phyloP scores from a whole-genome alignment of 495 filamentous ascomycete genomes.

The Tricharina praecox region DNA sequence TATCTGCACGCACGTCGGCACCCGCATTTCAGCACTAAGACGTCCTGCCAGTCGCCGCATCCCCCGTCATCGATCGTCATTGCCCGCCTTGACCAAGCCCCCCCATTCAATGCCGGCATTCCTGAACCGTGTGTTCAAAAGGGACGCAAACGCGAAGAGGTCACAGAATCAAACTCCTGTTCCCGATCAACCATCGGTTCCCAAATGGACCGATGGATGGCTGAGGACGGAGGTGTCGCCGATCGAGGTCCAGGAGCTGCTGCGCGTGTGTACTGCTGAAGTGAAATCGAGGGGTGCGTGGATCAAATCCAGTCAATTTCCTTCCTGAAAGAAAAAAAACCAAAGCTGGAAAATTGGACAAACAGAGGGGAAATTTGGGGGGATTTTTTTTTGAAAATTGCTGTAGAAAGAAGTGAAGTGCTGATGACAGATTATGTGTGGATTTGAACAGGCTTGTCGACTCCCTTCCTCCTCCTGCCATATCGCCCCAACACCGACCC shows the following conservation, averaged over 20 bases:
- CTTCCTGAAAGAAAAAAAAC: too few species aligned
- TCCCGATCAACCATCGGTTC: slow-evolving; percentile 53
- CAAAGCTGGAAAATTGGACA: too few species aligned
- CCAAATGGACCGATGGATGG: slow-evolving; percentile 61
- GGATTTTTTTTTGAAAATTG: too few species aligned
- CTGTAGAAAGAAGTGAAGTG: too few species aligned
- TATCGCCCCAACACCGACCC: slow-evolving; percentile 86
- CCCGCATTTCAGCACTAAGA: not conserved
- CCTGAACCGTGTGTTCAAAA: slow-evolving; percentile 23
- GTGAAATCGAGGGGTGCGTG: slow-evolving; percentile 76
- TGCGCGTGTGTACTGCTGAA: slow-evolving; percentile 71
- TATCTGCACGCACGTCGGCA: not conserved
- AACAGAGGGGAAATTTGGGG: too few species aligned
- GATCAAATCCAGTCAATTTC: not conserved
- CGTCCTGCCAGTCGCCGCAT: too few species aligned
- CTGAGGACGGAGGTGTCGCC: slow-evolving; percentile 67
- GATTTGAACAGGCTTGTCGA: slow-evolving; percentile 24
- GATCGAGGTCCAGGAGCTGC: slow-evolving; percentile 75
- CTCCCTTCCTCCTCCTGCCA: slow-evolving; percentile 86
- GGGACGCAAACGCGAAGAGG: slow-evolving; percentile 16
- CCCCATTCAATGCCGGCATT: slow-evolving; percentile 22
- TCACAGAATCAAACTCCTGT: slow-evolving; percentile 13
- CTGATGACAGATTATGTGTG: too few species aligned
- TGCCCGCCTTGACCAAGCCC: not conserved
- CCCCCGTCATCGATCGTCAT: not conserved